Evolutionary conservation across 345 rosid species (phyloP), one percentile per base, ranked within the genome.

Genomic region (Sisymbrium irio): DNA sequence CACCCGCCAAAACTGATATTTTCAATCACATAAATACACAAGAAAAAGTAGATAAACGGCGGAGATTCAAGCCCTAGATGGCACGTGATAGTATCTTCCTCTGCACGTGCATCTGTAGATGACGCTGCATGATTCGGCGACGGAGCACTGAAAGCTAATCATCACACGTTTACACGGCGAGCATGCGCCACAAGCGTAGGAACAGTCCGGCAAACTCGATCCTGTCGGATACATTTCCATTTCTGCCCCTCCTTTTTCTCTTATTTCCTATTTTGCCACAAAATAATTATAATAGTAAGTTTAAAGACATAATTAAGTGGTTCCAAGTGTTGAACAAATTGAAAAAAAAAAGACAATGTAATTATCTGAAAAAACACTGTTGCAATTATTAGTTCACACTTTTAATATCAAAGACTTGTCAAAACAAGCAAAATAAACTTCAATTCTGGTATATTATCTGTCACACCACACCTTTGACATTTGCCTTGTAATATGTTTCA

Each of bases 121-220:
- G 40, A 95, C 86, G 4, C 97, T 97, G 72, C 99, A 92, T 10
- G 99, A 92, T 85, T 95, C 99, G 56, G 91, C 82, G 3, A 75
- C 41, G 32, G 97, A 83, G 71, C 99, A 95, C 45, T 85, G 83
- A 81, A 87, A 95, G 84, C 97, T 88, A 69, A 92, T 88, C 92
- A 92, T 88, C 47, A 95, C 99, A 44, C 97, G 85, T 82, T 86
- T 88, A 77, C 99, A 95, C 6, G 99, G 99, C 44, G 83, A 79
- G 50, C 99, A 95, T 2, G 97, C 74, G 6, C 93, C 96, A 40
- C 99, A 95, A 1, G 99, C 99, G 55, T 90, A 93, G 1, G 93
- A 82, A 69, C 99, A 95, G 49, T 95, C 99, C 3, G 99, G 99
- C 72, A 95, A 74, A 63, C 96, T 88, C 51, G 99, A 95, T 11